These are phyloP conservation scores for Hymenoscyphus albidus DNA, from an alignment of 2,329 filamentous ascomycete species.

Conservation along the genomic window DNA sequence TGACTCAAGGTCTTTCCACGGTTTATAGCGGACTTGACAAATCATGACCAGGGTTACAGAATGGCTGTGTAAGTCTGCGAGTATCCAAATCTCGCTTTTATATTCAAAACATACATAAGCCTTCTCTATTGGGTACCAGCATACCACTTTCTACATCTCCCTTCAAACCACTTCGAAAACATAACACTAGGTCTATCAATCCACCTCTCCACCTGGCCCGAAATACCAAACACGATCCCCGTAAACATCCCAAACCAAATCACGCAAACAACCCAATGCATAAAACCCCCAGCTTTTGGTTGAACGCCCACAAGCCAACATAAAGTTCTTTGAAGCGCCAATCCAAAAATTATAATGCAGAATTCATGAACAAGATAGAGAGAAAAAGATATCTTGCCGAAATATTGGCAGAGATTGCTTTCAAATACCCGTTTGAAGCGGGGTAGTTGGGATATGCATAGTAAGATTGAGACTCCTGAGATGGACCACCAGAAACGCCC, in stretches of 20 bases:
- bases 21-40: no score
- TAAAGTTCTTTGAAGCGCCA: slow-evolving; percentile 16
- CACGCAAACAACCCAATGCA: slow-evolving; percentile 22
- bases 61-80: no score
- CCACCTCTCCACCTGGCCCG: slow-evolving; percentile 43
- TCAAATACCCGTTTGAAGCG: slow-evolving; percentile 43
- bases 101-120: no score
- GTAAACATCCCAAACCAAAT: slow-evolving; percentile 32
- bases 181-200: slow-evolving; percentile 54
- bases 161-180: slow-evolving; percentile 54
- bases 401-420: slow-evolving; percentile 48
- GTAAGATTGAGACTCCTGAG: slow-evolving; percentile 22
- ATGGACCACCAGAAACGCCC: slow-evolving; percentile 27
- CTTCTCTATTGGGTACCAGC: not conserved
- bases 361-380: slow-evolving; percentile 47
- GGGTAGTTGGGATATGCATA: slow-evolving; percentile 35
- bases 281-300: slow-evolving; percentile 3
- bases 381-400: slow-evolving; percentile 52
- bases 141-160: slow-evolving; percentile 36
- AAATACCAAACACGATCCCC: slow-evolving; percentile 41
- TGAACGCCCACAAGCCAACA: slow-evolving; percentile 14
- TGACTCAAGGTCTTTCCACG: no score
- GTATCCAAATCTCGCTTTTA: no score
- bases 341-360: slow-evolving; percentile 33
- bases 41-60: no score